A percentile compares a stretch with the other conserved stretches of the same genome.
Conservation (phyloP, 352 stramenopile genomes). For the Globisporangium cylindrosporum region DNA sequence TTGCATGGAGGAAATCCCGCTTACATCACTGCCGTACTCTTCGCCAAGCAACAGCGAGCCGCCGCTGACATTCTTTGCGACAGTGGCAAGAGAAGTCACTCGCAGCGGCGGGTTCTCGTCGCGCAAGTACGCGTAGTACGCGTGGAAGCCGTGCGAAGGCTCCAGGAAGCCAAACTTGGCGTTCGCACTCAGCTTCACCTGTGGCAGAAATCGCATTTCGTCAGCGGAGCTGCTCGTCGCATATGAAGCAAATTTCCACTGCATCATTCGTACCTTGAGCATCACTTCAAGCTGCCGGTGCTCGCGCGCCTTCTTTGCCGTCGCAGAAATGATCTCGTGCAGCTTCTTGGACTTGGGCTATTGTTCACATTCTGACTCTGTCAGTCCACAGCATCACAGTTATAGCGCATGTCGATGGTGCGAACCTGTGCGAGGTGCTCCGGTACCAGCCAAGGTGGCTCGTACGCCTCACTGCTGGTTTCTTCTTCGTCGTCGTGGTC, state of each 20-base stretch:
- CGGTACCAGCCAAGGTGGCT: constrained; percentile 28
- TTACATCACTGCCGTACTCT: constrained; percentile 38
- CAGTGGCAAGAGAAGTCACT: background rate
- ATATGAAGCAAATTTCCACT: background rate
- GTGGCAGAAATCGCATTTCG: background rate
- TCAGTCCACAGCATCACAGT: background rate
- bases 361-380: background rate
- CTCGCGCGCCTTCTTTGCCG: constrained; percentile 38
- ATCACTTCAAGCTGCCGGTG: constrained; percentile 46
- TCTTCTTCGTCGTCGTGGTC: constrained; percentile 22
- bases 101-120: constrained; percentile 28
- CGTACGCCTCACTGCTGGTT: constrained; percentile 25
- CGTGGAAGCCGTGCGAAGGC: constrained; percentile 27
- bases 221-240: background rate
- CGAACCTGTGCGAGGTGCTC: constrained; percentile 27
- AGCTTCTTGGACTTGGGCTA: constrained; percentile 42
- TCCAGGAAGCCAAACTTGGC: constrained; percentile 39
- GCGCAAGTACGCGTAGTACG: constrained; percentile 47
- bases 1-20: constrained; percentile 4
- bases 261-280: constrained; percentile 29
- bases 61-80: background rate
- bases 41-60: constrained; percentile 35
- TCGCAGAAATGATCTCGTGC: constrained; percentile 42
- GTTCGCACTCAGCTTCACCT: constrained; percentile 40
- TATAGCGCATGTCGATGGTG: background rate